Percentiles rank a stretch among this genome's conserved stretches.
Conservation (phyloP, 768 basidiomycete species). For the Amanita muscaria region DNA sequence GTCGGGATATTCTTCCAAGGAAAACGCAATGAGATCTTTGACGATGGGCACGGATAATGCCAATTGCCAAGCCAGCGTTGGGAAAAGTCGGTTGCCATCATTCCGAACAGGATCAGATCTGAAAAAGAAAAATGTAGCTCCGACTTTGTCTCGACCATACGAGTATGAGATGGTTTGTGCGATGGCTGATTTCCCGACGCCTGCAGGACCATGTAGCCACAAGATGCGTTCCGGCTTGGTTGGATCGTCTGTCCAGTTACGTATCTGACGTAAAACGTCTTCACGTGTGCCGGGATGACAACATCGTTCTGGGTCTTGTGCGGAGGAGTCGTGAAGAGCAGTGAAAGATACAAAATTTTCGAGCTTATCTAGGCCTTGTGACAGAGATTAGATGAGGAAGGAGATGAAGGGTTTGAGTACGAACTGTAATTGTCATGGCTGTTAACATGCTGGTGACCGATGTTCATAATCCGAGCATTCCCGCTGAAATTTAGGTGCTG, state of each 20-base stretch:
- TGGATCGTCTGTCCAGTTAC: background rate
- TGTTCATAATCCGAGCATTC: no score
- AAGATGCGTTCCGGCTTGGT: background rate
- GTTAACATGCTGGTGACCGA: no score
- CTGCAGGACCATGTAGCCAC: conserved; percentile 3
- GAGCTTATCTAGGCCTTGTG: background rate
- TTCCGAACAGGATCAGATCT: background rate
- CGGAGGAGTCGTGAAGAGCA: background rate
- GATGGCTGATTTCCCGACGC: conserved; percentile 5
- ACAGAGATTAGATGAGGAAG: no score
- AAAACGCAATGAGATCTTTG: no score
- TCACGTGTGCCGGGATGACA: background rate
- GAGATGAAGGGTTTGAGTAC: no score
- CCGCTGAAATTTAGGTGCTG: no score
- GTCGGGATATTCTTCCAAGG: no score
- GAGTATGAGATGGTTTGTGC: conserved; percentile 6
- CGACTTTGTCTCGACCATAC: background rate
- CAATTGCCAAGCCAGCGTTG: background rate
- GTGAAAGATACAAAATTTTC: background rate
- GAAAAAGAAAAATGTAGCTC: background rate
- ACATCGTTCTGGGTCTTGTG: background rate
- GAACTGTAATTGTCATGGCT: no score
- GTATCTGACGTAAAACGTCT: background rate
- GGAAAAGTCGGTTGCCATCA: background rate
- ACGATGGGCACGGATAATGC: background rate